Base-by-base conservation (phyloP, 192 early-diverging fungal species). In the Haplosporangium gracile region DNA sequence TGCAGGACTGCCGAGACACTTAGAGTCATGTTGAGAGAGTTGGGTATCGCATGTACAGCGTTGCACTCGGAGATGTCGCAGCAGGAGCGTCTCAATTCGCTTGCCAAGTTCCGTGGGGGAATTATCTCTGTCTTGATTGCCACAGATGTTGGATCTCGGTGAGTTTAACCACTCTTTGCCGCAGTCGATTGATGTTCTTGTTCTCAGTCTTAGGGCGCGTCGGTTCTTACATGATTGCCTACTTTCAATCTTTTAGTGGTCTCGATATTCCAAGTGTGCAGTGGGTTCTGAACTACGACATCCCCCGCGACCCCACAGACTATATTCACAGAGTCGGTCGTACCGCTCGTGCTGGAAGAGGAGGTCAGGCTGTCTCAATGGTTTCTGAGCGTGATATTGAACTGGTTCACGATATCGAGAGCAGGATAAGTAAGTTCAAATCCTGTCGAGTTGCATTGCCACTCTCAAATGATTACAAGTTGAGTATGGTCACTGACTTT, bases 271-370 rank as follows among this genome's bases (percentile, higher is more conserved):
- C 97, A 13, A 92, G 95, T 0, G 99, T 99, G 5, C 91, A 97
- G 65, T 81, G 96, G 72, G 99, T 99, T 18, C 81, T 99, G 68
- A 99, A 99, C 78, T 98, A 96, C 89, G 97, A 99, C 83, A 93
- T 99, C 29, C 98, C 99, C 13, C 93, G 96, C 9, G 96, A 98
- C 87, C 95, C 98, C 10, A 96, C 97, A 55, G 98, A 98, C 85
- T 99, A 99, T 76, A 96, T 99, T 75, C 99, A 99, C 87, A 92
- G 99, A 42, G 97, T 99, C 8, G 99, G 99, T 70, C 95, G 99
- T 89, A 99, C 99, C 9, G 99, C 99, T 22, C 93, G 99, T 90
- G 99, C 99, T 1, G 98, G 99, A 16, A 86, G 96, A 42, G 97
- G 95, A 38, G 99, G 99, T 88, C 88, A 94, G 53, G 94, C 99